Base-by-base conservation (phyloP, 2,329 filamentous ascomycete species). In the Magnaporthiopsis incrustans region DNA sequence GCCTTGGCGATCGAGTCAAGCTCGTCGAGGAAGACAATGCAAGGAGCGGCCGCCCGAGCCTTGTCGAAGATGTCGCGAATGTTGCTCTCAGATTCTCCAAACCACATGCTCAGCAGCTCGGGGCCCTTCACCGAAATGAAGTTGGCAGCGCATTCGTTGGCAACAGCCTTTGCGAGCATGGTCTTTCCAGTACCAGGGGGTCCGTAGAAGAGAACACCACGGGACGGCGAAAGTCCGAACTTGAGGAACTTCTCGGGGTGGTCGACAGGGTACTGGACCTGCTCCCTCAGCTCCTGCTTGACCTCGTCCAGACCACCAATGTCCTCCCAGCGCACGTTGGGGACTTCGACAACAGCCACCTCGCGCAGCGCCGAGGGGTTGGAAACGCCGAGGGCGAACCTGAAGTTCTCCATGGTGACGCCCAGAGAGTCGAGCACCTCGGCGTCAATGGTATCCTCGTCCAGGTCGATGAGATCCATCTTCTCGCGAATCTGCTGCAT, bases 111-210 rank as follows among this genome's bases (percentile, higher is more conserved):
- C 72, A 99, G 87, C 73, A 99, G 85, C 78, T 99, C 95, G 65
- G 95, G 96, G 67, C 95, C 95, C 87, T 99, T 99, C 79, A 99
- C 89, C 57, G 95, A 99, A 76, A 99, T 98, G 82, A 99, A 99
- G 84, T 99, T 99, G 85, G 95, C 95, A 67, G 95, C 90, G 75
- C 93, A 98, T 83, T 99, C 95, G 80, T 98, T 99, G 80, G 95
- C 95, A 70, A 99, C 95, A 71, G 95, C 95, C 86, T 99, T 99
- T 76, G 95, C 95, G 82, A 99, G 90, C 83, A 99, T 87, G 67
- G 95, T 99, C 86, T 99, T 99, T 97, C 95, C 95, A 75, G 96
- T 99, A 94, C 95, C 95, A 71, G 95, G 95, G 95, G 96, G 95
- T 70, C 95, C 96, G 75, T 97, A 99, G 84, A 99, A 99, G 69